These are phyloP conservation scores for Nitzschia sp. DNA, from an alignment of 108 stramenopile species.

Conservation along the genomic window DNA sequence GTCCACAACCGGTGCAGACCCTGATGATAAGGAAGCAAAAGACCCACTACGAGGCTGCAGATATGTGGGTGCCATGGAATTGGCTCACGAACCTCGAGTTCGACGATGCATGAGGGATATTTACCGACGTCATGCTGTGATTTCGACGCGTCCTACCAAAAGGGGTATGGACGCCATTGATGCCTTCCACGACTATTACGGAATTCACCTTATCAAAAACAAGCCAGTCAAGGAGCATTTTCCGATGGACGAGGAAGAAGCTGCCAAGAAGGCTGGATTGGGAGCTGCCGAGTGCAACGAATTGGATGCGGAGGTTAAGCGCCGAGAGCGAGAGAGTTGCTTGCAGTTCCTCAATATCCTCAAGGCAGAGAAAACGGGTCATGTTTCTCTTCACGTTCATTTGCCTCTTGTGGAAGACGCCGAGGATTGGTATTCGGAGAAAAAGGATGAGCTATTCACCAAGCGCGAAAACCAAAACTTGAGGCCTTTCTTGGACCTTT, in stretches of 20 bases:
- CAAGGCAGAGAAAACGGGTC: slow-evolving; percentile 76
- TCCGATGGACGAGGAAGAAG: slow-evolving; percentile 62
- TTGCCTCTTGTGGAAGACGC: slow-evolving; percentile 51
- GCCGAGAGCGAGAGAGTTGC: slow-evolving; percentile 62
- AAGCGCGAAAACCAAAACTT: slow-evolving; percentile 67
- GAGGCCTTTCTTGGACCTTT: slow-evolving; percentile 47
- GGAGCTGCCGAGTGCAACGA: slow-evolving; percentile 65
- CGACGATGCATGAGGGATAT: slow-evolving; percentile 64
- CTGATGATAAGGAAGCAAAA: slow-evolving; percentile 48
- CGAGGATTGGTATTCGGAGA: slow-evolving; percentile 60
- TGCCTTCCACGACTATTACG: slow-evolving; percentile 85
- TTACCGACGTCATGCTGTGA: slow-evolving; percentile 60
- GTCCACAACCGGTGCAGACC: slow-evolving; percentile 43
- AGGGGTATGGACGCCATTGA: slow-evolving; percentile 78
- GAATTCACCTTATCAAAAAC: slow-evolving; percentile 74
- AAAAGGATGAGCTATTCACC: slow-evolving; percentile 36
- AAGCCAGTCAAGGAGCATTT: slow-evolving; percentile 85
- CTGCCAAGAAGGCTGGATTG: slow-evolving; percentile 44
- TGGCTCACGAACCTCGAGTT: slow-evolving; percentile 85
- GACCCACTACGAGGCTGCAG: slow-evolving; percentile 80
- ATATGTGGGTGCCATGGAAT: slow-evolving; percentile 87
- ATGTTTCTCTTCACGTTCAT: slow-evolving; percentile 66
- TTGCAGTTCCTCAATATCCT: slow-evolving; percentile 79
- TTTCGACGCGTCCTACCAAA: slow-evolving; percentile 81
- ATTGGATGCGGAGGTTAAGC: slow-evolving; percentile 61